Evolutionary conservation across 2,329 filamentous ascomycete species (phyloP), one percentile per base, ranked within the genome.

Genomic region (Diaporthe australafricana): DNA sequence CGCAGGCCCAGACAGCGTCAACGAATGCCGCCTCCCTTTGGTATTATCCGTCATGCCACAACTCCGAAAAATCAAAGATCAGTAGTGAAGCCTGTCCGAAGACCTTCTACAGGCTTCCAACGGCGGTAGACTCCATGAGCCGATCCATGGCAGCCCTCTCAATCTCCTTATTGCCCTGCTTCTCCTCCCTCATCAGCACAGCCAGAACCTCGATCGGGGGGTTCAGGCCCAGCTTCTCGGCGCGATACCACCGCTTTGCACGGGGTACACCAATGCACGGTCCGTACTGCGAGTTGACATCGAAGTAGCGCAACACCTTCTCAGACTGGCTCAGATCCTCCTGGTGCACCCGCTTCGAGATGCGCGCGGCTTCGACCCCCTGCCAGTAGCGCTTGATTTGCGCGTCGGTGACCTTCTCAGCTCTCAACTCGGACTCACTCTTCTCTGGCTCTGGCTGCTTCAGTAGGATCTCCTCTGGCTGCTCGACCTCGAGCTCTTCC

Each of bases 281-380:
- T 94, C 96, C 96, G 81, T 94, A 99, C 78, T 98, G 94, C 73
- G 89, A 94, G 78, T 92, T 96, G 75, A 97, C 92, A 80, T 99
- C 96, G 83, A 96, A 99, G 80, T 98, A 94, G 74, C 96, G 87
- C 77, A 98, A 82, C 32, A 98, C 90, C 85, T 96, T 98, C 86
- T 98, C 95, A 70, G 92, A 87, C 56, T 93, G 76, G 14, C 86
- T 88, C 76, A 98, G 79, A 2, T 87, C 91, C 77, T 92, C 82
- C 82, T 97, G 94, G 78, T 98, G 96, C 45, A 97, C 91, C 77
- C 92, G 85, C 52, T 89, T 88, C 22, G 93, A 89, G 72, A 87
- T 87, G 76, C 94, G 87, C 77, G 90, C 87, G 50, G 85, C 84
- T 84, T 98, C 94, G 75, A 96, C 90, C 14, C 81, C 81, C 75